These are phyloP conservation scores for Boletus barrowsii DNA, from an alignment of 768 basidiomycete genomes.

Conservation along the genomic window DNA sequence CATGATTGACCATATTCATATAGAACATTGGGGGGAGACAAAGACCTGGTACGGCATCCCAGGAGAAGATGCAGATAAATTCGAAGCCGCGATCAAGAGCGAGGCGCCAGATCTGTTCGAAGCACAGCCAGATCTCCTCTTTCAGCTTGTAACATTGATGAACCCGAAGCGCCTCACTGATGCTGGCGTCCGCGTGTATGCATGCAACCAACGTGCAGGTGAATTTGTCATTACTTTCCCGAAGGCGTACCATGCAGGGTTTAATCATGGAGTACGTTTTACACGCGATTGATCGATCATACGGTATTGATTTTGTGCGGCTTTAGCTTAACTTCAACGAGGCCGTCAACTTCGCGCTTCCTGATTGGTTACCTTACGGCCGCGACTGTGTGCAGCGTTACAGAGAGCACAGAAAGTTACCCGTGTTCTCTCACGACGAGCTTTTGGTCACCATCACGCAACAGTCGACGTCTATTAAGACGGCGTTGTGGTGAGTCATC, in stretches of 20 bases:
- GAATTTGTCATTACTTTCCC: constrained; percentile 99
- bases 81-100: constrained; percentile 90
- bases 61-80: constrained; percentile 91
- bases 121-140: constrained; percentile 94
- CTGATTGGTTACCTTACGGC: constrained; percentile 90
- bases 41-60: constrained; percentile 99
- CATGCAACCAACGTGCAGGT: constrained; percentile 94
- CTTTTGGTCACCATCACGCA: constrained; percentile 96
- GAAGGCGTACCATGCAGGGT: constrained; percentile 96
- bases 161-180: constrained; percentile 83
- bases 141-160: constrained; percentile 97
- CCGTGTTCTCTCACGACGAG: constrained; percentile 98
- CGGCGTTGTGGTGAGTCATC: constrained; percentile 78
- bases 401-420: constrained; percentile 85
- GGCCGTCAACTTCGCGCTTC: constrained; percentile 96
- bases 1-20: constrained; percentile 24
- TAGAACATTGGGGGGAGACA: constrained; percentile 99
- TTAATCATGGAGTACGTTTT: constrained; percentile 90
- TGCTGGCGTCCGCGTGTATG: constrained; percentile 88
- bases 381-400: constrained; percentile 88
- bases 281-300: constrained; percentile 24
- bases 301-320: constrained; percentile 25
- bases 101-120: constrained; percentile 99
- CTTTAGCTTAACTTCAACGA: constrained; percentile 95
- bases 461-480: constrained; percentile 88